phyloP scores from a whole-genome alignment of 2,329 filamentous ascomycete genomes.

The Monilinia vaccinii-corymbosi region DNA sequence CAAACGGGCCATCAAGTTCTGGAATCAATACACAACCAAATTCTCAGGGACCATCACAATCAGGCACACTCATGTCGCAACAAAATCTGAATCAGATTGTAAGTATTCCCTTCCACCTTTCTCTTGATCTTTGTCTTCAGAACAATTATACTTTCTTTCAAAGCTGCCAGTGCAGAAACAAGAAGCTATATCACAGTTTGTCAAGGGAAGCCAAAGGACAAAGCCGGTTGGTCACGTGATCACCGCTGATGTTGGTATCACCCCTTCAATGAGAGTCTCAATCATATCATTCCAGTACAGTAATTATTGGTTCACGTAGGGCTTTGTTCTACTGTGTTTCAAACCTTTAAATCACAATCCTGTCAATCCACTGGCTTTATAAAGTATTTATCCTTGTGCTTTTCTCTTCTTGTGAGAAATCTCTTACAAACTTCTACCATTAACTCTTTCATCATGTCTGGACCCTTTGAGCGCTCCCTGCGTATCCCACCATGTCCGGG shows the following conservation, averaged over 20 bases:
- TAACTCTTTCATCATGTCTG: neutral
- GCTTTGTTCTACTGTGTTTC: neutral
- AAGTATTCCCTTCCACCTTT: constrained; percentile 34
- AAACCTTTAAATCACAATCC: neutral
- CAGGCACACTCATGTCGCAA: constrained; percentile 54
- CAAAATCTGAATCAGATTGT: constrained; percentile 96
- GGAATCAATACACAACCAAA: constrained; percentile 38
- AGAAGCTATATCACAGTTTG: neutral
- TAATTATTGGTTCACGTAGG: neutral
- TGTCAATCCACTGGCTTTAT: neutral
- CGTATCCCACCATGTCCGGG: neutral
- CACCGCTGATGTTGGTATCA: neutral
- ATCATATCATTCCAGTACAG: neutral
- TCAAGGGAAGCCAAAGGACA: neutral
- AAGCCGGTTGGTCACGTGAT: neutral
- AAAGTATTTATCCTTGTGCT: no score
- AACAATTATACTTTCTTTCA: neutral
- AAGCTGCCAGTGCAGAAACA: neutral
- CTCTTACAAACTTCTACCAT: neutral
- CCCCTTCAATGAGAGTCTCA: neutral
- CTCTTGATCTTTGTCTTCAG: neutral
- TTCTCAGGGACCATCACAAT: constrained; percentile 38
- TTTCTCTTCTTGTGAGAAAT: neutral
- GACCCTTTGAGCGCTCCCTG: neutral
- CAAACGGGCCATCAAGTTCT: constrained; percentile 36